Conservation (phyloP, 139 green algal species). For the Chlamydomonas incerta region DNA sequence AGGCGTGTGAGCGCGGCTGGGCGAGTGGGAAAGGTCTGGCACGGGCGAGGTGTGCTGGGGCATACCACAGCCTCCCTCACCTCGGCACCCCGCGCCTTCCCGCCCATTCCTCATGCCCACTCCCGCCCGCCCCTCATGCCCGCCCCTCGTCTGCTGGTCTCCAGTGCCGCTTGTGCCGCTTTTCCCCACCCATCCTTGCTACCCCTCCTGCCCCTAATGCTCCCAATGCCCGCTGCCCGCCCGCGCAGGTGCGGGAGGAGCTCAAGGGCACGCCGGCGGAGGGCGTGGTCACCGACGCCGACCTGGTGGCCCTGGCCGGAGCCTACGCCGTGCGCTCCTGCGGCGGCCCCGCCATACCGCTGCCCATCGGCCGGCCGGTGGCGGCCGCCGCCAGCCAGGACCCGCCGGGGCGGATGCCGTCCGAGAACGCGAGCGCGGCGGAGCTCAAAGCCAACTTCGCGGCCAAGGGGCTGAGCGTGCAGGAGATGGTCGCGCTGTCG, state of each 20-base stretch:
- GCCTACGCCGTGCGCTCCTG: constrained; percentile 75
- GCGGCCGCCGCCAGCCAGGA: constrained; percentile 59
- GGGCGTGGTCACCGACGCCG: constrained; percentile 69
- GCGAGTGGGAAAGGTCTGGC: too few relatives aligned
- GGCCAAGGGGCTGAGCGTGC: constrained; percentile 70
- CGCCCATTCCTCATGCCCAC: too few relatives aligned
- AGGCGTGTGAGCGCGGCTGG: too few relatives aligned
- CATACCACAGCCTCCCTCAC: too few relatives aligned
- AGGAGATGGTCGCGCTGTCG: constrained; percentile 78
- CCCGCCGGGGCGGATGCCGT: constrained; percentile 77
- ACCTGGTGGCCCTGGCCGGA: constrained; percentile 85
- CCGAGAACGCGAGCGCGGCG: constrained; percentile 63
- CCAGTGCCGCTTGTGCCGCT: too few relatives aligned
- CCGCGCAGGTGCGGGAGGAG: constrained; percentile 41
- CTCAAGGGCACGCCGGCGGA: constrained; percentile 74
- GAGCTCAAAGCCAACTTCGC: constrained; percentile 77
- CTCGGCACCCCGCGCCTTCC: too few relatives aligned
- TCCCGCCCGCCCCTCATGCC: too few relatives aligned
- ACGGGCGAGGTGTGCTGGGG: too few relatives aligned
- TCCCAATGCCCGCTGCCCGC: neutral
- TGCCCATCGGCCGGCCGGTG: constrained; percentile 73
- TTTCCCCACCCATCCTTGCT: neutral
- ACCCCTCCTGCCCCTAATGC: neutral
- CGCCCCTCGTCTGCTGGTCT: too few relatives aligned
- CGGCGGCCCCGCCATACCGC: constrained; percentile 75